Percentiles rank a stretch among this genome's conserved stretches.
These are phyloP conservation scores for Fusarium proliferatum DNA, from an alignment of 2,329 filamentous ascomycete genomes.

Conservation along the genomic window DNA sequence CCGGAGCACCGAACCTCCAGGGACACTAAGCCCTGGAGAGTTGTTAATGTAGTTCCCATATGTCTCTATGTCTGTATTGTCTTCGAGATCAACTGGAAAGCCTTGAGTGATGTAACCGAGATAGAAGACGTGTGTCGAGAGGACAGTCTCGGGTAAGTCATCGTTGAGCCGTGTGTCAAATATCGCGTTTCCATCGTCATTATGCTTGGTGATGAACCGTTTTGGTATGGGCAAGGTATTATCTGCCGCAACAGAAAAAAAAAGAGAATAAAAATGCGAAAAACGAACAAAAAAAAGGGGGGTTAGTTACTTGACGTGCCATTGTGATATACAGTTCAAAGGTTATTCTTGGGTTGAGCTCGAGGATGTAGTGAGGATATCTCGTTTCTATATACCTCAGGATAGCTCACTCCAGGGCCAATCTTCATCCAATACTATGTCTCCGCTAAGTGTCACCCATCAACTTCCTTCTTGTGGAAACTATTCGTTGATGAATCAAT, in stretches of 20 bases:
- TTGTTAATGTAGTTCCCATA: conserved; percentile 23
- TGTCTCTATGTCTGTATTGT: conserved; percentile 23
- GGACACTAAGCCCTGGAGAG: conserved; percentile 42
- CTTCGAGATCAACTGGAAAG: conserved; percentile 17
- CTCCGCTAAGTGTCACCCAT: neutral
- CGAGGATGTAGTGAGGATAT: neutral
- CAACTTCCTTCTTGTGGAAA: neutral
- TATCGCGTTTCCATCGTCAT: conserved; percentile 33
- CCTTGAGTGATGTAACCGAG: conserved; percentile 34
- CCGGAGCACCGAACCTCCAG: conserved; percentile 56
- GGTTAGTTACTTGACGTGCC: neutral
- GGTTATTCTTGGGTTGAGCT: neutral
- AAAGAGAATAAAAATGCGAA: neutral
- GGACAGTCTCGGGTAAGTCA: conserved; percentile 12
- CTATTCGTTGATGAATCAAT: neutral
- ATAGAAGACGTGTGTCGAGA: conserved; percentile 31
- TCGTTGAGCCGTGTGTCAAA: conserved; percentile 31
- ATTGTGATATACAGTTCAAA: neutral
- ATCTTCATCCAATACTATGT: neutral
- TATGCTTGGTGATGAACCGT: conserved; percentile 38
- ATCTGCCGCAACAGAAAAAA: neutral
- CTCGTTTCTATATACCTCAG: neutral
- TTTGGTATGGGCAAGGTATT: conserved; percentile 30
- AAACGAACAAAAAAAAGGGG: neutral
- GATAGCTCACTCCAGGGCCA: neutral